phyloP scores from a whole-genome alignment of 2,329 filamentous ascomycete genomes.

The Colletotrichum viniferum region DNA sequence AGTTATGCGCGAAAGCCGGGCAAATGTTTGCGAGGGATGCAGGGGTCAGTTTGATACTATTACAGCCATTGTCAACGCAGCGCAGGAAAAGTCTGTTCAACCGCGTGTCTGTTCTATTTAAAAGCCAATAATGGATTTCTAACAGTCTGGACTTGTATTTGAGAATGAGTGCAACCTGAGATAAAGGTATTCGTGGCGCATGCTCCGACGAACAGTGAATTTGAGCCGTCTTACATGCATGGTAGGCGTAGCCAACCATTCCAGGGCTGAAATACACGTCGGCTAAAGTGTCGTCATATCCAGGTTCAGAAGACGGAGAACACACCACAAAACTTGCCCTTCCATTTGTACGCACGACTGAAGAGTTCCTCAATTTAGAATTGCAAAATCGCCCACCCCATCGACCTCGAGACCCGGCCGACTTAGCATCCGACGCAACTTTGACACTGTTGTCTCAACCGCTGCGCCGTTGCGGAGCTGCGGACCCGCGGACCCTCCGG shows the following conservation, averaged over 20 bases:
- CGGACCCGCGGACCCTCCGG: background rate
- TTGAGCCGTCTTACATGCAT: background rate
- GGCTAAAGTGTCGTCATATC: background rate
- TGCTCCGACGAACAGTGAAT: background rate
- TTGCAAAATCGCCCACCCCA: background rate
- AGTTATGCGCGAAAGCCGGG: background rate
- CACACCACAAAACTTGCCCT: background rate
- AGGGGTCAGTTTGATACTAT: background rate
- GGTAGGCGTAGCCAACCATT: background rate
- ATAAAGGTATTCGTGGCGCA: background rate
- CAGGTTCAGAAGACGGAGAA: background rate
- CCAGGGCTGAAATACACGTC: background rate
- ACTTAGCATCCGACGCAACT: background rate
- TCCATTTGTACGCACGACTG: background rate
- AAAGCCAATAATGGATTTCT: background rate
- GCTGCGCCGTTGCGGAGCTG: background rate
- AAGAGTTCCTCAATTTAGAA: background rate
- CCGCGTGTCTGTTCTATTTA: background rate
- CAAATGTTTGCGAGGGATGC: background rate
- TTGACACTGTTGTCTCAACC: background rate
- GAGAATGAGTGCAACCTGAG: background rate
- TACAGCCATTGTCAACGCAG: background rate
- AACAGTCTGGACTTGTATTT: background rate
- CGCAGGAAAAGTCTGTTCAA: background rate
- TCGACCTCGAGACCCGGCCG: background rate